phyloP scores from a whole-genome alignment of 768 basidiomycete genomes.

The Symmetrospora coprosmae region DNA sequence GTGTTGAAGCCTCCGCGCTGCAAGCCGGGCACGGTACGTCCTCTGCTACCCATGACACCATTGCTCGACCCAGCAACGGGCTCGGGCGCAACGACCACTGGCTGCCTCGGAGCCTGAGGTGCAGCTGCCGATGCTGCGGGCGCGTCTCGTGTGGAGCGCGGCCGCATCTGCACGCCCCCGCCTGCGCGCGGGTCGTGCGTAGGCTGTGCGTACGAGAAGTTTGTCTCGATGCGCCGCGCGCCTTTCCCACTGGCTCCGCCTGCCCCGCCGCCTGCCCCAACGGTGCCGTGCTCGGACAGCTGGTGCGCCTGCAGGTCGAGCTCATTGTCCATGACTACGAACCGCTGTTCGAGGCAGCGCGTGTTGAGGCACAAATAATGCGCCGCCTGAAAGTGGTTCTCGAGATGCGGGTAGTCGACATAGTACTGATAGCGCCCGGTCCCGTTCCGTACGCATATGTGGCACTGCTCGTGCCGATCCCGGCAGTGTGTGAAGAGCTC shows the following conservation, averaged over 20 bases:
- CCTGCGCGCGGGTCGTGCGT: slow-evolving; percentile 9
- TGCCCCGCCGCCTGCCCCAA: slow-evolving; percentile 45
- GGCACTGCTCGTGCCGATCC: slow-evolving; percentile 88
- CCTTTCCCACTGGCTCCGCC: slow-evolving; percentile 52
- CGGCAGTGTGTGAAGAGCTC: slow-evolving; percentile 89
- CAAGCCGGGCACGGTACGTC: slow-evolving; percentile 7
- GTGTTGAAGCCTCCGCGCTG: slow-evolving; percentile 13
- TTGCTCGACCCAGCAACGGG: background rate
- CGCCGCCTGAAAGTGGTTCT: slow-evolving; percentile 56
- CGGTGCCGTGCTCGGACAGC: slow-evolving; percentile 62
- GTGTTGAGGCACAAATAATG: slow-evolving; percentile 67
- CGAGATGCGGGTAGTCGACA: slow-evolving; percentile 61
- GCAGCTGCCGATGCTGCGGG: background rate
- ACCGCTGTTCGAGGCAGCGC: slow-evolving; percentile 68
- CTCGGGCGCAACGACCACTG: background rate
- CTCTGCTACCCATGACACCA: background rate
- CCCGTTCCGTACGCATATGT: slow-evolving; percentile 59
- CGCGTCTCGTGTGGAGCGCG: background rate
- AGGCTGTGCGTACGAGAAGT: slow-evolving; percentile 38
- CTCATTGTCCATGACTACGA: slow-evolving; percentile 77
- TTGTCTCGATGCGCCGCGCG: slow-evolving; percentile 51
- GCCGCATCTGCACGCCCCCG: slow-evolving; percentile 9
- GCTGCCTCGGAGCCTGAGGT: slow-evolving; percentile 20
- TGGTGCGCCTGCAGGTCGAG: slow-evolving; percentile 85
- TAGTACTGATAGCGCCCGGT: slow-evolving; percentile 75